Percentiles rank a stretch among this genome's conserved stretches.
Evolutionary conservation across 176 grass and related monocot species (phyloP).

Genomic region (Cymbopogon citratus): DNA sequence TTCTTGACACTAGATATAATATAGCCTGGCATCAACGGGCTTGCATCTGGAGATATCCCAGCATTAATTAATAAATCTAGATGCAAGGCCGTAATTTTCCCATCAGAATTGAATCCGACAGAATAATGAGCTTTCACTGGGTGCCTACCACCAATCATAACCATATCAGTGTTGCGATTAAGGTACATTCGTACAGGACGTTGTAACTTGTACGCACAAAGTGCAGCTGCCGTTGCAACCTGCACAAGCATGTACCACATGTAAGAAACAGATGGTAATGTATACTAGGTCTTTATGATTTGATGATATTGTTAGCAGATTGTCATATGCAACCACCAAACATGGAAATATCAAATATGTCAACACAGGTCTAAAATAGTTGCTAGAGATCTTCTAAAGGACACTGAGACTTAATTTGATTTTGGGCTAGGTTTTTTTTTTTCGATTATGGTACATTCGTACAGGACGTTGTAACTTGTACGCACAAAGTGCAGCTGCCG

Average conservation of each 20-base stretch:
- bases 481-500: slow-evolving; percentile 61
- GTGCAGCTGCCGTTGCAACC: slow-evolving; percentile 65
- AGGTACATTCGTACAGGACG: slow-evolving; percentile 73
- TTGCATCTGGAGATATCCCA: slow-evolving; percentile 60
- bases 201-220: slow-evolving; percentile 57
- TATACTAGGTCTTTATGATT: not conserved
- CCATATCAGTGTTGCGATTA: slow-evolving; percentile 71
- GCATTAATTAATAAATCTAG: slow-evolving; percentile 51
- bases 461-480: slow-evolving; percentile 59
- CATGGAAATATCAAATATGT: not conserved
- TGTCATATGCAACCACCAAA: not conserved
- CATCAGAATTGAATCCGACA: slow-evolving; percentile 76
- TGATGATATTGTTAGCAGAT: not conserved
- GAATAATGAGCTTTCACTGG: slow-evolving; percentile 66
- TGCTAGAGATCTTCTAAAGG: not conserved
- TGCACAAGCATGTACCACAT: slow-evolving; percentile 16
- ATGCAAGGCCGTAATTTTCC: slow-evolving; percentile 77
- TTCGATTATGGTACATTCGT: slow-evolving; percentile 71
- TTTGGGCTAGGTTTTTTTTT: not conserved
- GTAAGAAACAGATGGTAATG: not conserved
- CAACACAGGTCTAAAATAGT: not conserved
- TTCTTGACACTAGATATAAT: slow-evolving; percentile 51
- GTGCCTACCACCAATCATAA: slow-evolving; percentile 61
- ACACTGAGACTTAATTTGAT: not conserved
- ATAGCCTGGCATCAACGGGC: slow-evolving; percentile 33